Conservation (phyloP, 2,329 filamentous ascomycete species). For the Phyllosticta citrichinensis region DNA sequence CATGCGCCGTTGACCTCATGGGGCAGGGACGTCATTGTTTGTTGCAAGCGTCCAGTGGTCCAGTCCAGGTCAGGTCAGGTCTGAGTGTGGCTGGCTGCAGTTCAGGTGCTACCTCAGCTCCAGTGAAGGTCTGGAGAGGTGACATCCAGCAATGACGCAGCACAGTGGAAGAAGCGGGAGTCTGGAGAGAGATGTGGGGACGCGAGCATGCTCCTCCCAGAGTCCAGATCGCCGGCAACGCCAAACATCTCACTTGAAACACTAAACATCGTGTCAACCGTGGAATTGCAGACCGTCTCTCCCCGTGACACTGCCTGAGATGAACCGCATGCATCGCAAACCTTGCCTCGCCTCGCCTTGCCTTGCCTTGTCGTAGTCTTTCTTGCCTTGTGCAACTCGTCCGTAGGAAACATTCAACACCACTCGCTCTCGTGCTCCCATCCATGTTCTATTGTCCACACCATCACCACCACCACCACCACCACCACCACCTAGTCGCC, state of each 20-base stretch:
- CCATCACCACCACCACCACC: neutral
- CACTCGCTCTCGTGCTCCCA: neutral
- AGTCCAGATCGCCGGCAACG: neutral
- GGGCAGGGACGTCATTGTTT: constrained; percentile 2
- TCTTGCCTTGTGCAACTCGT: neutral
- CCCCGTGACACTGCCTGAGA: neutral
- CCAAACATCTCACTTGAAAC: neutral
- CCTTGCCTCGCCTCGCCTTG: no score
- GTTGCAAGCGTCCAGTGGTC: neutral
- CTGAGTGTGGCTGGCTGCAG: neutral
- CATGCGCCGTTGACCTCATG: constrained; percentile 10
- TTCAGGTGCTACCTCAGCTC: neutral
- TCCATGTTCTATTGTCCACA: neutral
- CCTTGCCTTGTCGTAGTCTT: no score
- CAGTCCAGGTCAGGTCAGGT: no score
- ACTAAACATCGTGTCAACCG: neutral
- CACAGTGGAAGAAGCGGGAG: neutral
- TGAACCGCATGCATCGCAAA: no score
- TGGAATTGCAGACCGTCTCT: neutral
- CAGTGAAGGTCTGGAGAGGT: neutral
- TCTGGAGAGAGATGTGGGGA: no score
- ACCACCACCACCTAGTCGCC: neutral
- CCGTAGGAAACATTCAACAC: neutral
- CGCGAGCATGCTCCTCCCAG: no score
- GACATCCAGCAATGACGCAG: neutral